These are phyloP conservation scores for Mycosarcoma mackinlayi DNA, from an alignment of 1,284 basidiomycete genomes.

Conservation along the genomic window DNA sequence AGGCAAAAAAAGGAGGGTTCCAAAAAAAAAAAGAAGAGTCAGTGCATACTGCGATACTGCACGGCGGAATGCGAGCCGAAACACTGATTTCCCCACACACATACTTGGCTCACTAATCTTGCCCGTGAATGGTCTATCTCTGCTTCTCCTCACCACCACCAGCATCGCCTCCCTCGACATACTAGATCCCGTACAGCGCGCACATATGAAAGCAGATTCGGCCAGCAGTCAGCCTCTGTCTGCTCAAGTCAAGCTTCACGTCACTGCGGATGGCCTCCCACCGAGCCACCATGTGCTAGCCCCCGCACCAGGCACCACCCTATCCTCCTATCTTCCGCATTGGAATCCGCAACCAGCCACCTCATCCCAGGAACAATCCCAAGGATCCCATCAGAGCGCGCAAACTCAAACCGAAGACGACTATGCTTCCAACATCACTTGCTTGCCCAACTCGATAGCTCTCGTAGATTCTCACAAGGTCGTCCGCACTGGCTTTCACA, in stretches of 20 bases:
- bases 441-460: conserved; percentile 31
- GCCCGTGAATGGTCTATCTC: too few relatives aligned
- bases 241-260: conserved; percentile 19
- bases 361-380: not conserved
- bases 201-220: conserved; percentile 1
- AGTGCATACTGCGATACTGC: not conserved
- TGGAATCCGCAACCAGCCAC: conserved; percentile 35
- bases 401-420: conserved; percentile 5
- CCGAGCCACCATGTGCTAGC: conserved; percentile 49
- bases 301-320: conserved; percentile 45
- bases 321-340: conserved; percentile 43
- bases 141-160: conserved; percentile 1
- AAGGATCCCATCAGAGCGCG: not conserved
- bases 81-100: too few relatives aligned
- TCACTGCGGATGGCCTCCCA: conserved; percentile 16
- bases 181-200: not conserved
- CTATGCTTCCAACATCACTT: conserved; percentile 8
- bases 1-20: not conserved
- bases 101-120: too few relatives aligned
- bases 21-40: not conserved
- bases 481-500: conserved; percentile 54
- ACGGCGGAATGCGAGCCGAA: too few relatives aligned
- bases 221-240: conserved; percentile 8
- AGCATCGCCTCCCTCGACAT: not conserved
- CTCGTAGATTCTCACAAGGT: conserved; percentile 26